Base-by-base conservation (phyloP, 225 moss, liverwort and hornwort species). In the Pleurozium schreberi region DNA sequence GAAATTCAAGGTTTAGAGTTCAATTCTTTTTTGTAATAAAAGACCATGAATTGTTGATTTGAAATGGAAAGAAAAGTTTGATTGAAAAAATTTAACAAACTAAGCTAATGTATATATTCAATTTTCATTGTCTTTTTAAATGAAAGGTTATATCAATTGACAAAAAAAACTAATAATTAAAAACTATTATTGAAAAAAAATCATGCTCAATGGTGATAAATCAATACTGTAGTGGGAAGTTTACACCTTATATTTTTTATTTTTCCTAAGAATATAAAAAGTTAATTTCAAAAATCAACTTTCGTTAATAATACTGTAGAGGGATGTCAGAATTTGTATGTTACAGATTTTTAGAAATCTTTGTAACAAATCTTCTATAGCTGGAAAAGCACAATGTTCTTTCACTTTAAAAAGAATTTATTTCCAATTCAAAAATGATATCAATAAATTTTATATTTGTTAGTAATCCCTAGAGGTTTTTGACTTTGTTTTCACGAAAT, bases 281-380 rank as follows among this genome's bases (percentile, higher is more conserved):
- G 4, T 12, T 19, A 31, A 33, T 12, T 75, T 49, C 18, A 18
- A 4, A 11, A 74, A 11, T 31, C 6, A 31, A 33, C 31, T 75
- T 75, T 0, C 7, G 31, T 19, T 20, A 49, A 2, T 31, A 47
- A 49, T 75, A 47, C 1, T 30, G 1, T 19, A 0, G 28, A 12
- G 7, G 31, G 1, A 49, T 31, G 49, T 2, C 3, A n/a, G n/a
- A n/a, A n/a, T n/a, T n/a, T n/a, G n/a, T n/a, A n/a, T n/a, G n/a
- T n/a, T n/a, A n/a, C n/a, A n/a, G n/a, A n/a, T n/a, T n/a, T n/a
- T n/a, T n/a, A n/a, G n/a, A n/a, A n/a, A n/a, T n/a, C n/a, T n/a
- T n/a, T n/a, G n/a, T n/a, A n/a, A n/a, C n/a, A n/a, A n/a, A n/a
- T n/a, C n/a, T n/a, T n/a, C n/a, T n/a, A n/a, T n/a, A n/a, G n/a